phyloP scores from a whole-genome alignment of 352 stramenopile genomes.

The Phytophthora constricta region DNA sequence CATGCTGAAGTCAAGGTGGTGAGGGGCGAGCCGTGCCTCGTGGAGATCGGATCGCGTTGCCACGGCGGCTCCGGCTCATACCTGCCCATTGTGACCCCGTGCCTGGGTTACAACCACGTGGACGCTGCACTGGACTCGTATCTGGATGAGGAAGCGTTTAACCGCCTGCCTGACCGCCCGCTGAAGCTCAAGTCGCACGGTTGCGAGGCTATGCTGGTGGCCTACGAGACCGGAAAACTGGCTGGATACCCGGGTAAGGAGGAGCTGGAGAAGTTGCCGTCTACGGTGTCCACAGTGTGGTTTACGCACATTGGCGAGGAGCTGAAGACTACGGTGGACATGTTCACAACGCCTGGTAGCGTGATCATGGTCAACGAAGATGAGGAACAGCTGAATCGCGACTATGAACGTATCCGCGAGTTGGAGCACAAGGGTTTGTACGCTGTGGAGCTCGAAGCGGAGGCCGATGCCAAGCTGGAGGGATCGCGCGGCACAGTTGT shows the following conservation, averaged over 20 bases:
- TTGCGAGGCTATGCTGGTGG: slow-evolving; percentile 93
- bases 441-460: slow-evolving; percentile 38
- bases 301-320: slow-evolving; percentile 70
- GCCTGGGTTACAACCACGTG: slow-evolving; percentile 94
- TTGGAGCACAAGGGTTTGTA: slow-evolving; percentile 81
- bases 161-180: slow-evolving; percentile 53
- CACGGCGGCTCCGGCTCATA: slow-evolving; percentile 96
- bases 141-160: slow-evolving; percentile 73
- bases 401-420: slow-evolving; percentile 89
- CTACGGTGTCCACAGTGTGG: slow-evolving; percentile 83
- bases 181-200: slow-evolving; percentile 79
- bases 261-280: slow-evolving; percentile 87
- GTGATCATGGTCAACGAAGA: slow-evolving; percentile 86
- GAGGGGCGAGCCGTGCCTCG: slow-evolving; percentile 86
- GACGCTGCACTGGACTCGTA: slow-evolving; percentile 90
- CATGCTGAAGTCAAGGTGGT: slow-evolving; percentile 92
- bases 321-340: slow-evolving; percentile 85
- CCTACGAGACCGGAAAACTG: slow-evolving; percentile 86
- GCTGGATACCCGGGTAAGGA: slow-evolving; percentile 83
- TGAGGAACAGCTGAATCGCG: slow-evolving; percentile 69
- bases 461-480: slow-evolving; percentile 15
- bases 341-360: slow-evolving; percentile 90
- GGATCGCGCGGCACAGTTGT: slow-evolving; percentile 79
- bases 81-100: slow-evolving; percentile 87
- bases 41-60: slow-evolving; percentile 95